Evolutionary conservation across 2,329 filamentous ascomycete species (phyloP).

Genomic region (Colletotrichum sublineola): DNA sequence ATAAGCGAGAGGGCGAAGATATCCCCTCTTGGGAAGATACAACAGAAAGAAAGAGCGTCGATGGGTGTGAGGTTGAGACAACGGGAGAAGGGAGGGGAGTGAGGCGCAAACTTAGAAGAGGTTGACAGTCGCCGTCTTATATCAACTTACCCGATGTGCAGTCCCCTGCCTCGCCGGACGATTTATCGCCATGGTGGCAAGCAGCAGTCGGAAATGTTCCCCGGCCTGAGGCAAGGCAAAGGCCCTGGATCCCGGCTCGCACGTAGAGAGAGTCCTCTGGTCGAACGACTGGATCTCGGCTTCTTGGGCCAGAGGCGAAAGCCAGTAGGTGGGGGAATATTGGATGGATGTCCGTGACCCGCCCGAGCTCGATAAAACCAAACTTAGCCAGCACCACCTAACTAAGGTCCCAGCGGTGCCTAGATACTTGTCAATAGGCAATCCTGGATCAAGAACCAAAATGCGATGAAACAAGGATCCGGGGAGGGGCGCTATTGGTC

Average conservation of each 20-base stretch:
- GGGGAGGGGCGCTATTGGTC: conserved; percentile 37
- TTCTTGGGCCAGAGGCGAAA: conserved; percentile 2
- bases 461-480: conserved; percentile 43
- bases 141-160: conserved; percentile 38
- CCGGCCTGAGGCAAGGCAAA: conserved; percentile 32
- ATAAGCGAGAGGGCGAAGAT: background rate
- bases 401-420: conserved; percentile 17
- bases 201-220: conserved; percentile 28
- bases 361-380: conserved; percentile 38
- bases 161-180: conserved; percentile 34
- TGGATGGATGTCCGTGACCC: conserved; percentile 40
- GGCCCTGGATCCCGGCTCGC: conserved; percentile 27
- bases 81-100: conserved; percentile 17
- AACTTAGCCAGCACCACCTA: conserved; percentile 30
- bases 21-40: conserved; percentile 27
- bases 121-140: conserved; percentile 42
- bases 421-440: conserved; percentile 6
- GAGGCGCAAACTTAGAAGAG: conserved; percentile 20
- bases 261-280: background rate
- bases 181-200: conserved; percentile 38
- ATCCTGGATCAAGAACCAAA: conserved; percentile 17
- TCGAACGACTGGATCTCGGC: conserved; percentile 36
- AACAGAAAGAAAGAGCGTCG: conserved; percentile 38
- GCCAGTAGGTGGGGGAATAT: conserved; percentile 22
- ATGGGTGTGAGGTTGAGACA: conserved; percentile 37